Evolutionary conservation across 2,329 filamentous ascomycete genomes (phyloP), one percentile per base, ranked within the genome.

Genomic region (Fusarium virguliforme): DNA sequence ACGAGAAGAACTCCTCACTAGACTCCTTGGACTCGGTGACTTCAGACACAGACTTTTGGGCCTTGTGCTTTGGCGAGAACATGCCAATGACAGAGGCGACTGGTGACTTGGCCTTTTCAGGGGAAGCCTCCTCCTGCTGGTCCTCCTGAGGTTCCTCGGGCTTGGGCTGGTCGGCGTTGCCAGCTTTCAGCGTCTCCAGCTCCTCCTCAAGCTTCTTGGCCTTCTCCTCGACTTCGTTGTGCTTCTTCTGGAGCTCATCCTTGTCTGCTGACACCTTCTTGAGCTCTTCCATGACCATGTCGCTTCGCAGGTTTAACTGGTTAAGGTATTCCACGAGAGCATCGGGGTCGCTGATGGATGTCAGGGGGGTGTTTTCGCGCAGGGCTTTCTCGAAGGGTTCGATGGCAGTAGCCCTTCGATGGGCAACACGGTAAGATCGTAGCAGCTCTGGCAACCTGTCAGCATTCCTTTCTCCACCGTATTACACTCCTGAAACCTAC

Each of bases 261-360:
- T 92, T 91, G 77, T 98, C 95, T 4, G 88, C 87, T 0, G 94
- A 92, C 0, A 98, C 90, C 12, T 94, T 88, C 82, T 97, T 98
- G 62, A 98, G 85, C 81, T 99, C 96, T 50, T 97, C 92, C 88
- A 97, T 91, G 4, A 97, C 91, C 93, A 99, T 97, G 75, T 97
- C 94, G 43, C 91, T 91, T 77, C 97, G 95, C 59, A 95, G 81
- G 67, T 91, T 95, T 41, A 97, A 83, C 80, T 98, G 94, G 74
- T 92, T 94, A 30, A 99, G 86, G 77, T 98, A 99, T 81, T 98
- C 95, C 7, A 94, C 88, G 35, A 99, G 85, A 3, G 94, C 92
- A 59, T 90, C 89, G 0, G 95, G 94, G 65, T 99, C 96, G 73
- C 86, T 87, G 74, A 99, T 97, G 15, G 94, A 95, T 5, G 93